phyloP scores from a whole-genome alignment of 148 eudicot species.

The Persicaria maculosa region DNA sequence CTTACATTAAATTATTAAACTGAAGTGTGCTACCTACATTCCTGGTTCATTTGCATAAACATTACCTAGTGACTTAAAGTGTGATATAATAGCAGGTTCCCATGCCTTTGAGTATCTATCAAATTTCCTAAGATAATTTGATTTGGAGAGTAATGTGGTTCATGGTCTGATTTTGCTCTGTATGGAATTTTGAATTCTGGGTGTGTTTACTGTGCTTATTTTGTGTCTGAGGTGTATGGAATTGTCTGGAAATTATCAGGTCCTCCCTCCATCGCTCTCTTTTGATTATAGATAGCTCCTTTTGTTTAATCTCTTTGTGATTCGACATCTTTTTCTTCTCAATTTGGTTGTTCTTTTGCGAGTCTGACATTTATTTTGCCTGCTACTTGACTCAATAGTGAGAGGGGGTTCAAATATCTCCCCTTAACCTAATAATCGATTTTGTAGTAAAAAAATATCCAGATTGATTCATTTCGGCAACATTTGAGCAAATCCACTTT shows the following conservation, averaged over 20 bases:
- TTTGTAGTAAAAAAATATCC: not conserved
- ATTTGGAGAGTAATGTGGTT: too few relatives aligned
- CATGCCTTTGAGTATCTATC: too few relatives aligned
- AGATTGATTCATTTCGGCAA: not conserved
- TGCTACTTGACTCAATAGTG: not conserved
- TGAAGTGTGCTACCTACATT: conserved; percentile 38
- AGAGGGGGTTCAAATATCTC: not conserved
- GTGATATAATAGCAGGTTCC: conserved; percentile 83
- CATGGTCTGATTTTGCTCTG: too few relatives aligned
- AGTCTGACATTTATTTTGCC: not conserved
- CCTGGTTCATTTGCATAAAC: conserved; percentile 64
- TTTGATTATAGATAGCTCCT: too few relatives aligned
- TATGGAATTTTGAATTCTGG: too few relatives aligned
- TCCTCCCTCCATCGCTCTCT: too few relatives aligned
- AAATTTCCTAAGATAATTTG: too few relatives aligned
- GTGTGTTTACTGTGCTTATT: too few relatives aligned
- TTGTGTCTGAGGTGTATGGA: too few relatives aligned
- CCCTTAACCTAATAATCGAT: not conserved
- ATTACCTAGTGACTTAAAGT: conserved; percentile 86
- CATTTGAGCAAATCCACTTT: not conserved
- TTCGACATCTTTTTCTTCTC: not conserved
- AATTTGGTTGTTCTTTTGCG: not conserved
- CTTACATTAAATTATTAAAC: not conserved
- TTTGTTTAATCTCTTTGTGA: too few relatives aligned
- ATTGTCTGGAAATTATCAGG: too few relatives aligned